Percentiles rank a stretch among this genome's conserved stretches.
phyloP scores from a whole-genome alignment of 768 basidiomycete species.

The Lactarius deliciosus region DNA sequence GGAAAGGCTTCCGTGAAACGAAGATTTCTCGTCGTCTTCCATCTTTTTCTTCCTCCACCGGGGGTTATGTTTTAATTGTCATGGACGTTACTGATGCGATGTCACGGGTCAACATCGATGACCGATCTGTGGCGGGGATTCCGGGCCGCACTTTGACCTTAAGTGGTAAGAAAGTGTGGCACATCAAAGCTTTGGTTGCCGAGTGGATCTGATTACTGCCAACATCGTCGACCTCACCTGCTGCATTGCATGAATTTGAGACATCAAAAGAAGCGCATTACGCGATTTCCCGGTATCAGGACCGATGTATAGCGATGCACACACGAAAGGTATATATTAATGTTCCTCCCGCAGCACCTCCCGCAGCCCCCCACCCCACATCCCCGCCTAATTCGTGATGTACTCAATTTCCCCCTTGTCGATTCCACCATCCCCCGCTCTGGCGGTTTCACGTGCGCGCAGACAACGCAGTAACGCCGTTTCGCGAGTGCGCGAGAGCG shows the following conservation, averaged over 20 bases:
- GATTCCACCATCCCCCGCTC: background rate
- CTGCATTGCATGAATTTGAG: background rate
- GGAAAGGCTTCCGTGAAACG: constrained; percentile 7
- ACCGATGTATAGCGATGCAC: background rate
- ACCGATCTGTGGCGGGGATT: background rate
- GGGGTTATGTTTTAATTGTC: background rate
- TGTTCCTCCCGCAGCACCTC: background rate
- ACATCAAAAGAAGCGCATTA: background rate
- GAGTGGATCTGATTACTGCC: too few relatives aligned
- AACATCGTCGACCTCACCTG: background rate
- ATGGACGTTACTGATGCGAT: constrained; percentile 9
- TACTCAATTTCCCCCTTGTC: too few relatives aligned
- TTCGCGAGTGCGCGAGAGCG: constrained; percentile 1
- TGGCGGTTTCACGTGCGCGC: constrained; percentile 2
- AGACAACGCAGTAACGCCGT: constrained; percentile 22
- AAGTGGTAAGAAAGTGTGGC: background rate
- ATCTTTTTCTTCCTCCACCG: background rate
- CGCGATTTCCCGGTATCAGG: background rate
- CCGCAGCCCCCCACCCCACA: background rate
- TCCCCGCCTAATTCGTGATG: background rate
- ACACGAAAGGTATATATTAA: background rate
- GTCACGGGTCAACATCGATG: background rate
- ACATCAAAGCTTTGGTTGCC: background rate
- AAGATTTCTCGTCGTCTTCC: constrained; percentile 1
- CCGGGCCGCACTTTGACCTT: background rate